Base-by-base conservation (phyloP, 2,329 filamentous ascomycete genomes). In the Davidsoniella virescens region DNA sequence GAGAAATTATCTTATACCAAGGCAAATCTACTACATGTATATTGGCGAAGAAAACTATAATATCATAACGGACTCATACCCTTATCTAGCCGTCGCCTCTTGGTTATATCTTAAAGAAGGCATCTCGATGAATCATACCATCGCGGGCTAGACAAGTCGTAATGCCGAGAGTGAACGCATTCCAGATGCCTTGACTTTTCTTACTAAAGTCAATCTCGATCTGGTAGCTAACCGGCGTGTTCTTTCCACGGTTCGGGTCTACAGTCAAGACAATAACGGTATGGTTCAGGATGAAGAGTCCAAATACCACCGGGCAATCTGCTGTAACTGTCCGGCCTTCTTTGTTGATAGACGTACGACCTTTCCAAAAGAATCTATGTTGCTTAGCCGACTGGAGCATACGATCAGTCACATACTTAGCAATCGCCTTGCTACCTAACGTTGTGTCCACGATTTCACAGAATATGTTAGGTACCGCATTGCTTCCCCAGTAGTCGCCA, bases 161-260 rank as follows among this genome's bases (percentile, higher is more conserved):
- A 14, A 67, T 60, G 7, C 65, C 67, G 8, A 67, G 49, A 3
- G 67, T 69, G 37, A 70, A 55, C 2, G 65, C 67, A 54, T 70
- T 69, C 67, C 67, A 70, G 18, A 70, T 61, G 48, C 65, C 63
- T 55, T 69, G 66, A 16, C 61, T 58, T 9, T 58, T 58, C 41
- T 67, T 62, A 47, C 60, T 58, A 42, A 70, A 67, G 43, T 67
- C 59, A 18, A 63, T 57, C 43, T 67, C 63, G n/a, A 68, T 62
- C 43, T 69, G 67, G 49, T 64, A 69, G 54, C 65, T 69, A 29
- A 69, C 61, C 47, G 63, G 61, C n/a, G 61, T 62, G 3, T 58
- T 43, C 2, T 61, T 56, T 2, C 59, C 64, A 45, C 63, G 63
- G 17, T 64, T 58, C 0, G 67, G 61, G 50, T 70, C 67, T 5